Evolutionary conservation across 2,329 filamentous ascomycete species (phyloP), one percentile per base, ranked within the genome.

Genomic region (Trichoderma atroviride): DNA sequence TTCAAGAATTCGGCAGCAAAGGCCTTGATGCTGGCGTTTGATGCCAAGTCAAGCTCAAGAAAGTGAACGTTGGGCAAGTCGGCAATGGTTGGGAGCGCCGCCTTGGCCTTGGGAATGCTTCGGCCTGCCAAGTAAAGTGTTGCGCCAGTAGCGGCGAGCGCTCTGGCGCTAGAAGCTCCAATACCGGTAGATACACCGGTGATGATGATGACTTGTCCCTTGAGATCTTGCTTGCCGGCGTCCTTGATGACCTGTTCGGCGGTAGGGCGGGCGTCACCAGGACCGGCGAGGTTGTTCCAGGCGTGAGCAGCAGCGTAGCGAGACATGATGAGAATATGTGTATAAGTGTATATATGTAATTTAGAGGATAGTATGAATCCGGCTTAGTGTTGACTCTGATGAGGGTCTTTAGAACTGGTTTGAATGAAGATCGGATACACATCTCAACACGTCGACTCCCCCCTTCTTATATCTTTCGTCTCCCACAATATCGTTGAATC

Each of bases 121-220:
- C 74, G 73, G 57, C 70, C 71, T 19, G 72, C 72, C 29, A 72
- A 40, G 43, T 71, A 75, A 24, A 75, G 52, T 7, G 70, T 70
- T 3, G 73, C 71, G 29, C 76, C 73, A 2, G 84, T 83, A 10
- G 79, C 72, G 52, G 77, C 73, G 11, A 86, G 76, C 4, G 83
- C 83, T 27, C 78, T 77, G 6, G 77, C 79, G 5, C 81, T 83
- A 65, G 83, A 80, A 37, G 81, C 74, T 13, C 82, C 83, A 33
- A 84, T 75, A 0, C 82, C 83, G 22, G 80, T 78, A 19, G 79
- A 78, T 11, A 74, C 73, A n/a, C 83, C 83, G 4, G 83, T 84
- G 69, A 84, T 79, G 33, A 84, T 70, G 14, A 82, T 74, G 40
- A 80, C 78, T 70, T 81, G 81, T 64, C 75, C 79, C 1, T 71